Conservation (phyloP, 2,329 filamentous ascomycete species). For the Paecilomyces fulvus region DNA sequence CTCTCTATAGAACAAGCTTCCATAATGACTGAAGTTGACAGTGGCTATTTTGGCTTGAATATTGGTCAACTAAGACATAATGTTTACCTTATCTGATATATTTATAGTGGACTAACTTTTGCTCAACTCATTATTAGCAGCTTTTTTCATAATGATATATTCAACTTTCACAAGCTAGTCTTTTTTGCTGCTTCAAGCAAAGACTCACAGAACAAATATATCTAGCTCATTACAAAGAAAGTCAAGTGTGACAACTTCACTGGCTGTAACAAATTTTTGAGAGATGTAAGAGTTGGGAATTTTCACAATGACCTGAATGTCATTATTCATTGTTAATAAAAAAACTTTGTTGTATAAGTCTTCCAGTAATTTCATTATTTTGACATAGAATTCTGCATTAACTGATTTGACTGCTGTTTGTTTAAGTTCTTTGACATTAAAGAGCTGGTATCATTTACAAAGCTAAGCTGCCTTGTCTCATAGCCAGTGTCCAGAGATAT, state of each 20-base stretch:
- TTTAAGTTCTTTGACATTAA: slow-evolving; percentile 27
- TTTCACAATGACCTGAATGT: slow-evolving; percentile 7
- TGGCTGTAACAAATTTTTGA: slow-evolving; percentile 17
- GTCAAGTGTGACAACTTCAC: slow-evolving; percentile 31
- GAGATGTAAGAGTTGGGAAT: slow-evolving; percentile 12
- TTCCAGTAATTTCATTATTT: slow-evolving; percentile 22
- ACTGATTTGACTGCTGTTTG: slow-evolving; percentile 19
- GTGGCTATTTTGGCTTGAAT: slow-evolving; percentile 8
- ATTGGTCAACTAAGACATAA: slow-evolving; percentile 7
- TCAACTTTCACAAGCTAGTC: slow-evolving; percentile 27
- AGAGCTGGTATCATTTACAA: slow-evolving; percentile 18
- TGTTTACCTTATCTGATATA: slow-evolving; percentile 7
- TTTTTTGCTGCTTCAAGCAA: slow-evolving; percentile 19
- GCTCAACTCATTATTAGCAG: slow-evolving; percentile 4
- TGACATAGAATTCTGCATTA: slow-evolving; percentile 20
- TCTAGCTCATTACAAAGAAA: slow-evolving; percentile 19
- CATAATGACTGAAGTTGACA: slow-evolving; percentile 8
- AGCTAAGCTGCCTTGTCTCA: slow-evolving; percentile 22
- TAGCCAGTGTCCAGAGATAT: slow-evolving; percentile 20
- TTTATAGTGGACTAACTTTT: slow-evolving; percentile 6
- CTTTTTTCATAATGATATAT: slow-evolving; percentile 29
- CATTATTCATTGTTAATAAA: slow-evolving; percentile 15
- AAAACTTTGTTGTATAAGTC: slow-evolving; percentile 23
- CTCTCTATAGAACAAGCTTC: slow-evolving; percentile 7
- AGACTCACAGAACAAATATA: slow-evolving; percentile 24